Conservation (phyloP, 495 filamentous ascomycete species). For the Aspergillus indologenus region DNA sequence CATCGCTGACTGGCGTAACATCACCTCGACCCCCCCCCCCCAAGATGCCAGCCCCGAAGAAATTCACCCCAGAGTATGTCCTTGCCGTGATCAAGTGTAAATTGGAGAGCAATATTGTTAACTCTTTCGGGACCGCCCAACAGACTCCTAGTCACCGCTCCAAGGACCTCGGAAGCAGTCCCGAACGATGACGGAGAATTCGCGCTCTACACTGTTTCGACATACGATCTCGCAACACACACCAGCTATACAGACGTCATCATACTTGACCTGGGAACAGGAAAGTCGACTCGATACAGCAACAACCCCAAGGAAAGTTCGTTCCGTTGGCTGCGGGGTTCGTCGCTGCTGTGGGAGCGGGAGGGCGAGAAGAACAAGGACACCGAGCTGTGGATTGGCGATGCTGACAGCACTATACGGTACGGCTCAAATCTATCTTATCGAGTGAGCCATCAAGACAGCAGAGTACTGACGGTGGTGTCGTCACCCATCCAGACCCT, state of each 20-base stretch:
- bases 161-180: not conserved
- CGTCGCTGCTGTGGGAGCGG: not conserved
- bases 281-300: not conserved
- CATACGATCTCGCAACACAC: not conserved
- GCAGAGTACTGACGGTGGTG: no score
- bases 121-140: no score
- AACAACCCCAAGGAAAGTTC: slow-evolving; percentile 5
- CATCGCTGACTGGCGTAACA: no score
- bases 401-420: not conserved
- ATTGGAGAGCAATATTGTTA: no score
- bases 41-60: no score
- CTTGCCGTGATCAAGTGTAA: no score
- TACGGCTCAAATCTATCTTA: no score
- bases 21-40: no score
- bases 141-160: not conserved
- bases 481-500: not conserved
- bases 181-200: slow-evolving; percentile 1
- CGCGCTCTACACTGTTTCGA: not conserved
- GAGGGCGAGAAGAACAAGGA: not conserved
- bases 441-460: no score
- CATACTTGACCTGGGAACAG: not conserved
- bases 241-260: not conserved
- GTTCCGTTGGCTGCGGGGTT: not conserved
- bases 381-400: not conserved
- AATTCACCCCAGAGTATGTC: no score